Base-by-base conservation (phyloP, 2,329 filamentous ascomycete genomes). In the Magnaporthiopsis poae region DNA sequence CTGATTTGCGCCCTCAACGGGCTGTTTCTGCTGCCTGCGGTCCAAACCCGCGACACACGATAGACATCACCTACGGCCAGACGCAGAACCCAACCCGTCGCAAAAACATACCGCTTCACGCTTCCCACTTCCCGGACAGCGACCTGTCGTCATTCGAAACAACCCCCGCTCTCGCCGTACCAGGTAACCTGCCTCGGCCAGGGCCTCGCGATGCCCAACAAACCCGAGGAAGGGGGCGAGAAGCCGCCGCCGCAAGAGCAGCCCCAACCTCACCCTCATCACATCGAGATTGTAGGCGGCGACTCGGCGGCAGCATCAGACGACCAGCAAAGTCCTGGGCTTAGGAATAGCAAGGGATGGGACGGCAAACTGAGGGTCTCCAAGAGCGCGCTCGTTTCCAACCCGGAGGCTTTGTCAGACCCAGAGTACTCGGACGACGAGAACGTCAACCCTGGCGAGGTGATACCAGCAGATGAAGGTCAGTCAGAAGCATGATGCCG, bases 381-480 rank as follows among this genome's bases (percentile, higher is more conserved):
- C 69, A 87, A 88, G 72, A 88, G 85, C 74, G 83, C 87, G 2
- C 80, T 86, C 39, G 80, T 96, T 62, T 81, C 84, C 31, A 96
- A 96, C 73, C 90, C 91, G 2, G 91, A 95, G 73, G 91, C 90
- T 12, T 77, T 96, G 65, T 90, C 90, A 61, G 92, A 97, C 72
- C 87, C 90, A 0, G 92, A 96, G 67, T 92, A 94, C 74, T 95
- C 91, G 21, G 92, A 84, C 70, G 85, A 88, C 13, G 85, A 88
- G 69, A 85, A 88, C 68, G 83, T 88, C 27, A 78, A 90, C 69
- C 86, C 86, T 0, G 88, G 89, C 64, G 90, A 96, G 67, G 82
- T 89, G 74, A 92, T 96, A 67, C 82, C 85, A 33, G 90, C 92
- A 8, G 92, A 96, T 74, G 92, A 96, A 81, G 89, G 90, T 91